A percentile compares a stretch with the other conserved stretches of the same genome.
Conservation (phyloP, 257 asterid genomes). For the Solanum pinnatisectum region DNA sequence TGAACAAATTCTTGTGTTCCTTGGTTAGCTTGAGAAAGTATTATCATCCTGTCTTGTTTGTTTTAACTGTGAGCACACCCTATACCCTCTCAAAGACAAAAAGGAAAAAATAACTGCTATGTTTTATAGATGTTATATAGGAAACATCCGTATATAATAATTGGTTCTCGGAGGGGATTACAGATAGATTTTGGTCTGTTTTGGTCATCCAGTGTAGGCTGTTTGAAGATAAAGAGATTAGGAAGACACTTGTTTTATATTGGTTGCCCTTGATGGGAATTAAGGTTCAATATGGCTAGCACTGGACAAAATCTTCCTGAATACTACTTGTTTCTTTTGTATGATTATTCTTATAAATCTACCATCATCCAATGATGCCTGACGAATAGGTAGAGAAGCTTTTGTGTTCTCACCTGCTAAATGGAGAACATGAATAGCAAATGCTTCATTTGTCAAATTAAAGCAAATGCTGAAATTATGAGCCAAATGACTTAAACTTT, state of each 20-base stretch:
- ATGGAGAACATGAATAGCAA: background rate
- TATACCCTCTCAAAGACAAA: background rate
- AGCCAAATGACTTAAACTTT: background rate
- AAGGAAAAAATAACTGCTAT: background rate
- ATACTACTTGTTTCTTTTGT: background rate
- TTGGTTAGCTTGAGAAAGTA: background rate
- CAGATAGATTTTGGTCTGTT: background rate
- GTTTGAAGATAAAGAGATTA: background rate
- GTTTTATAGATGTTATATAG: background rate
- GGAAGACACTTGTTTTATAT: background rate
- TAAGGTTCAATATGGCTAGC: background rate
- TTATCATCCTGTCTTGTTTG: background rate
- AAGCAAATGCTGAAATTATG: background rate
- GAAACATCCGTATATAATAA: background rate
- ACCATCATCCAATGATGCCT: background rate
- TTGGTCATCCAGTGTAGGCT: background rate
- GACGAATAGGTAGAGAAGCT: background rate
- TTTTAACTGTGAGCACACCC: background rate
- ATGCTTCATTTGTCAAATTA: background rate
- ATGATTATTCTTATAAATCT: background rate
- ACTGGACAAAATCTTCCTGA: background rate
- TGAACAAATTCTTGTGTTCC: background rate
- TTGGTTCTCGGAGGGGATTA: background rate
- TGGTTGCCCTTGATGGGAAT: background rate
- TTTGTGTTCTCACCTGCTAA: background rate